These are phyloP conservation scores for Aspergillus bridgeri DNA, from an alignment of 495 filamentous ascomycete species.

Conservation along the genomic window DNA sequence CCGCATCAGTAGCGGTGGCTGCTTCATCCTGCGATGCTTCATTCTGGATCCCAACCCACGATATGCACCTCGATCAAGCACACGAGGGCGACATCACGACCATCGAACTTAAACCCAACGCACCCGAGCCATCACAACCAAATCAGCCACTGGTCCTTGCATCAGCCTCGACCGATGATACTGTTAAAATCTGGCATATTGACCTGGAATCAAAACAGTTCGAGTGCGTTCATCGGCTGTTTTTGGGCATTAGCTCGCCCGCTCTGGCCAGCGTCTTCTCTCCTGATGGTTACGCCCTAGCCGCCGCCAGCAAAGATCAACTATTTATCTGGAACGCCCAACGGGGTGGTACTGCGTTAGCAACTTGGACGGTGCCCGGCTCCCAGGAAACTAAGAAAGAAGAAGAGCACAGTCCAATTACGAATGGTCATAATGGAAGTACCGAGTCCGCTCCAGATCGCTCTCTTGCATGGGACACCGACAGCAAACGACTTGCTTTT, in stretches of 20 bases:
- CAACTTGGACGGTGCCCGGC: conserved; percentile 52
- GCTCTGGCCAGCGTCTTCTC: conserved; percentile 65
- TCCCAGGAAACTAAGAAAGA: conserved; percentile 29
- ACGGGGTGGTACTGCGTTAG: conserved; percentile 61
- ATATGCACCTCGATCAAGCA: conserved; percentile 36
- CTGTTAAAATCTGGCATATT: conserved; percentile 67
- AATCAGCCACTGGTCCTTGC: conserved; percentile 37
- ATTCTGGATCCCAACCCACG: conserved; percentile 47
- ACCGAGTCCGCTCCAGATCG: conserved; percentile 34
- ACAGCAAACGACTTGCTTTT: conserved; percentile 71
- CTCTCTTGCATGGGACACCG: conserved; percentile 70
- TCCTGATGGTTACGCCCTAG: conserved; percentile 67
- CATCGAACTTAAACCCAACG: conserved; percentile 41
- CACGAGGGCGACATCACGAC: conserved; percentile 47
- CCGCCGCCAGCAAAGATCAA: conserved; percentile 61
- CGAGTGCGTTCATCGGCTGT: conserved; percentile 49
- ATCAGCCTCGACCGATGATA: conserved; percentile 54
- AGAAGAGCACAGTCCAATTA: conserved; percentile 22
- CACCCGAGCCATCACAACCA: conserved; percentile 17
- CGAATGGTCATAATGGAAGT: conserved; percentile 44
- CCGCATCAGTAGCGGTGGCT: conserved; percentile 32
- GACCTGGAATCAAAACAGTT: conserved; percentile 57
- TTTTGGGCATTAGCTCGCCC: conserved; percentile 44
- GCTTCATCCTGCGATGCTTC: conserved; percentile 31
- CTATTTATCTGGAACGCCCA: conserved; percentile 72